Conservation (phyloP, 495 filamentous ascomycete species). For the Penicillium bialowiezense region DNA sequence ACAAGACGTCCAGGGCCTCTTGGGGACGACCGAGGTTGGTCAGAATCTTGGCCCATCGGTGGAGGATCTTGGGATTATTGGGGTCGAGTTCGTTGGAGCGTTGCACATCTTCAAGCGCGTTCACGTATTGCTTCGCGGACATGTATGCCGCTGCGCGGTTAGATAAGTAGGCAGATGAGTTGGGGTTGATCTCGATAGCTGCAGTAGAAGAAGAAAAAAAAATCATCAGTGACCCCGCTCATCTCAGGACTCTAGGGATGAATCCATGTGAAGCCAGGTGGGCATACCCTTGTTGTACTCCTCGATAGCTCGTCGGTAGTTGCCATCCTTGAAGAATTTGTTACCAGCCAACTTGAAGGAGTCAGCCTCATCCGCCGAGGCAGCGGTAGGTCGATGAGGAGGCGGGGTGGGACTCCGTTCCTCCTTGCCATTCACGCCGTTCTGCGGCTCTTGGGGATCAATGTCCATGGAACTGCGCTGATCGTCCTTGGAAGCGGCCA, state of each 20-base stretch:
- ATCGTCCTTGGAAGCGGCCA: conserved; percentile 62
- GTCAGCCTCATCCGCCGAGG: conserved; percentile 71
- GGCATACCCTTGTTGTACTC: conserved; percentile 88
- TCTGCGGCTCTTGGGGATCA: conserved; percentile 50
- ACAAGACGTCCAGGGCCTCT: conserved; percentile 81
- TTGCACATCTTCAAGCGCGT: conserved; percentile 82
- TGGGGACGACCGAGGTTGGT: conserved; percentile 79
- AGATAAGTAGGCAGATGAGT: conserved; percentile 82
- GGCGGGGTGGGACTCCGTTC: conserved; percentile 71
- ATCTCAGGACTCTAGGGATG: neutral
- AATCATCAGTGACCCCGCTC: conserved; percentile 11
- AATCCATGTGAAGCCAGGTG: neutral
- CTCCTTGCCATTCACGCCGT: conserved; percentile 53
- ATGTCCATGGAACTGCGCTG: conserved; percentile 71
- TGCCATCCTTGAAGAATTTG: conserved; percentile 90
- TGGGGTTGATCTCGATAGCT: conserved; percentile 73
- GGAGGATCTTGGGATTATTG: conserved; percentile 77
- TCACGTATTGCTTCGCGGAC: conserved; percentile 69
- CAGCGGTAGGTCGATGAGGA: conserved; percentile 63
- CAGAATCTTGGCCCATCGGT: conserved; percentile 85
- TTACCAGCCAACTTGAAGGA: conserved; percentile 89
- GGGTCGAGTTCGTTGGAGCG: conserved; percentile 78
- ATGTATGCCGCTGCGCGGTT: conserved; percentile 95
- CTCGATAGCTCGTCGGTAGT: conserved; percentile 80
- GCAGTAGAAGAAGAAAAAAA: conserved; percentile 12